These are phyloP conservation scores for Oenanthe javanica DNA, from an alignment of 140 eudicot genomes.

Conservation along the genomic window DNA sequence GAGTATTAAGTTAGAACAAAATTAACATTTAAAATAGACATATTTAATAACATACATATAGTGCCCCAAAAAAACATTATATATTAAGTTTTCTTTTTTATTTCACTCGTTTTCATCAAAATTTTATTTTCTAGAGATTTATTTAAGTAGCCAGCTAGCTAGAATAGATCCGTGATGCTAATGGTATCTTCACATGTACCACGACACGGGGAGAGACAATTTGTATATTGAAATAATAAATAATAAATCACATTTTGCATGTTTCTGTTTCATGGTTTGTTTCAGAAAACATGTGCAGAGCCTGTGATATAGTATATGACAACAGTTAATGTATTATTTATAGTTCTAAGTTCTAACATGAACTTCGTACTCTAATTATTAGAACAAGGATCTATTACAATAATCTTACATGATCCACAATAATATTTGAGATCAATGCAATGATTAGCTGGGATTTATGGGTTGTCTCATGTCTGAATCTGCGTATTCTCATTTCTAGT, in stretches of 20 bases:
- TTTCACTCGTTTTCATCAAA: too few relatives aligned
- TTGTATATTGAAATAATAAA: not conserved
- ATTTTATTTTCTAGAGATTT: not conserved
- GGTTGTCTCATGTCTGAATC: not conserved
- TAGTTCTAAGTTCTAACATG: not conserved
- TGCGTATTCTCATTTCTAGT: not conserved
- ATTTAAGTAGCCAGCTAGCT: not conserved
- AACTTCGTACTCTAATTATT: not conserved
- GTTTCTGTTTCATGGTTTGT: not conserved
- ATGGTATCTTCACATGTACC: not conserved
- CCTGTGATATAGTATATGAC: not conserved
- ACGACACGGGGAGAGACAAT: not conserved
- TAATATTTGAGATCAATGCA: too few relatives aligned
- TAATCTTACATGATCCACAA: not conserved
- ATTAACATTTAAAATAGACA: too few relatives aligned
- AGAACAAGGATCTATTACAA: not conserved
- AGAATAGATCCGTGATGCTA: not conserved
- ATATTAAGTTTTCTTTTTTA: too few relatives aligned
- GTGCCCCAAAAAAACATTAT: too few relatives aligned
- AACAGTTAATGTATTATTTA: not conserved
- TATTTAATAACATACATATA: too few relatives aligned
- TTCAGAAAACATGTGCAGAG: not conserved
- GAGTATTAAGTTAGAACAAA: too few relatives aligned
- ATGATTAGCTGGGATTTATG: not conserved
- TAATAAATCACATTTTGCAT: not conserved